A percentile compares a stretch with the other conserved stretches of the same genome.
Conservation (phyloP, 2,329 filamentous ascomycete species). For the Dactylellina cionopaga region DNA sequence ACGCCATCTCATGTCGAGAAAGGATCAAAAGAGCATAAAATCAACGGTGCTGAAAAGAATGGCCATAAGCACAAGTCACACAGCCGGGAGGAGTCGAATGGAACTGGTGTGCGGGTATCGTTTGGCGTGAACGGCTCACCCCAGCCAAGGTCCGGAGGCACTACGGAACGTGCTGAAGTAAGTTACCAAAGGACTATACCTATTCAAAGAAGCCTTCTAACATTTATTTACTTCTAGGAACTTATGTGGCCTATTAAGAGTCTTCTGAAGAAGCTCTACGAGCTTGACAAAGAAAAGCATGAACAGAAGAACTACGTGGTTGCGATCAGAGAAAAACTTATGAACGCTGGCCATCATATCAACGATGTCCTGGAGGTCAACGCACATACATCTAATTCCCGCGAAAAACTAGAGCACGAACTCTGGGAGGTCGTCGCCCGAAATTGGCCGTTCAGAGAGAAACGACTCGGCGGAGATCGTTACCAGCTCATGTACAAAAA, state of each 20-base stretch:
- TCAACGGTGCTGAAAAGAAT: constrained; percentile 41
- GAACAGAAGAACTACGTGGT: constrained; percentile 31
- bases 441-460: constrained; percentile 45
- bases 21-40: constrained; percentile 30
- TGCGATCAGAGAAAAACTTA: constrained; percentile 46
- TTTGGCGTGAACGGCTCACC: constrained; percentile 32
- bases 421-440: constrained; percentile 50
- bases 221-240: constrained; percentile 28
- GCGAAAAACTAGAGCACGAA: constrained; percentile 29
- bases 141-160: constrained; percentile 18
- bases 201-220: background rate
- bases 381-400: constrained; percentile 12
- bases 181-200: too few species aligned
- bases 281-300: constrained; percentile 26
- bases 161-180: constrained; percentile 44
- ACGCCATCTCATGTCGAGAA: constrained; percentile 19
- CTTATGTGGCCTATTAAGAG: constrained; percentile 39
- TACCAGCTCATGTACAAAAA: constrained; percentile 41
- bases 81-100: constrained; percentile 41
- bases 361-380: constrained; percentile 37
- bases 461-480: constrained; percentile 28
- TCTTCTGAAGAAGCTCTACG: constrained; percentile 28
- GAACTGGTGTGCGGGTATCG: constrained; percentile 12
- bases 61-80: constrained; percentile 31
- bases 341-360: constrained; percentile 39